Conservation (phyloP, 495 filamentous ascomycete species). For the Aspergillus sclerotiicarbonarius region DNA sequence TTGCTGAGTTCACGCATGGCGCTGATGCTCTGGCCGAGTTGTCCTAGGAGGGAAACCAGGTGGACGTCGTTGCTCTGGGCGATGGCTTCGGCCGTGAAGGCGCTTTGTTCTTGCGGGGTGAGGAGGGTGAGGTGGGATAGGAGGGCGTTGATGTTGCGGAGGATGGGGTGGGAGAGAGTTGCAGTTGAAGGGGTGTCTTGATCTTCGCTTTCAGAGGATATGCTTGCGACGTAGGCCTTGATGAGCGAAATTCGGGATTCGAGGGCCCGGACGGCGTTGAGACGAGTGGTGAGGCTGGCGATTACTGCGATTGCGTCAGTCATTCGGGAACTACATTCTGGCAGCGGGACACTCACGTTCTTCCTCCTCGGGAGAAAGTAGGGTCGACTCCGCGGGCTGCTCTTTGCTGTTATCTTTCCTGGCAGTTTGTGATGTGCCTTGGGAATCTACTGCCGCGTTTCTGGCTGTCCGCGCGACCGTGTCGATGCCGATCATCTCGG, state of each 20-base stretch:
- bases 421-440: conserved; percentile 14
- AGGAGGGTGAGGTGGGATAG: conserved; percentile 55
- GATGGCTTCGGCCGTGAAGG: conserved; percentile 60
- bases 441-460: conserved; percentile 62
- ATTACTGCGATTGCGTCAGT: conserved; percentile 47
- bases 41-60: conserved; percentile 67
- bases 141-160: conserved; percentile 58
- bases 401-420: conserved; percentile 36
- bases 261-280: conserved; percentile 90
- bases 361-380: conserved; percentile 75
- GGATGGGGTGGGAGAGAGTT: conserved; percentile 45
- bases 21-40: conserved; percentile 63
- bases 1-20: conserved; percentile 67
- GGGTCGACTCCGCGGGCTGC: conserved; percentile 35
- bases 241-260: conserved; percentile 80
- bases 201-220: conserved; percentile 49
- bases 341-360: conserved; percentile 50
- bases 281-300: conserved; percentile 73
- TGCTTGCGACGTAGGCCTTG: conserved; percentile 71
- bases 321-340: conserved; percentile 9
- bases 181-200: conserved; percentile 19
- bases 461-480: conserved; percentile 80
- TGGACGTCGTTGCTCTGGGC: conserved; percentile 76
- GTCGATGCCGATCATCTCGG: conserved; percentile 96
- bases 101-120: conserved; percentile 50